Percentiles rank a stretch among this genome's conserved stretches.
Conservation (phyloP, 2,329 filamentous ascomycete genomes). For the Aureobasidium uvarum region DNA sequence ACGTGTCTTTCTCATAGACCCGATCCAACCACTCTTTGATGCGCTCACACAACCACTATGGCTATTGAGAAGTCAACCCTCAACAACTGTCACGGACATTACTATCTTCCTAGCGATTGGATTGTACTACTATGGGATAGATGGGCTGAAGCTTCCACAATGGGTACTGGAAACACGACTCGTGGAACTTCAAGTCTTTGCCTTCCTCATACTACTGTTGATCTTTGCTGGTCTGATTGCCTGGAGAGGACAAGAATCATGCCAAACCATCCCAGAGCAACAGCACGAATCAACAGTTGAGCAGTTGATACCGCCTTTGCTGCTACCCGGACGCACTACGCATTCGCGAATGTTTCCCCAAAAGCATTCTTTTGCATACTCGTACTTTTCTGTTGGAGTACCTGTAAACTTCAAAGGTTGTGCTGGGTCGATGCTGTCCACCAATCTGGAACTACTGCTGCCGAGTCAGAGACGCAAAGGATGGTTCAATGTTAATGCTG, state of each 20-base stretch:
- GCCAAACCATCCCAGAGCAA: not conserved
- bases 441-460: constrained; percentile 32
- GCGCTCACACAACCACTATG: constrained; percentile 15
- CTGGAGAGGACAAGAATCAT: constrained; percentile 12
- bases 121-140: not conserved
- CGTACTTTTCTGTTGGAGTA: constrained; percentile 67
- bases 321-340: constrained; percentile 65
- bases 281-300: constrained; percentile 30
- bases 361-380: constrained; percentile 66
- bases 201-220: constrained; percentile 11
- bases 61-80: not conserved
- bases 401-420: constrained; percentile 62
- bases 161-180: constrained; percentile 21
- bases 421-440: constrained; percentile 57
- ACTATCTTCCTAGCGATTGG: not conserved
- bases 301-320: constrained; percentile 46
- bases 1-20: not conserved
- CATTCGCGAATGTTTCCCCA: constrained; percentile 67
- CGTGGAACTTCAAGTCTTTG: constrained; percentile 10
- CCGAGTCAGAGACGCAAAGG: constrained; percentile 37
- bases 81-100: not conserved
- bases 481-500: constrained; percentile 62
- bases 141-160: constrained; percentile 5
- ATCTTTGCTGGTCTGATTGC: constrained; percentile 20
- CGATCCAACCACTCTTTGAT: not conserved